phyloP scores from a whole-genome alignment of 768 basidiomycete genomes.

The Xerocomus potaroensis region DNA sequence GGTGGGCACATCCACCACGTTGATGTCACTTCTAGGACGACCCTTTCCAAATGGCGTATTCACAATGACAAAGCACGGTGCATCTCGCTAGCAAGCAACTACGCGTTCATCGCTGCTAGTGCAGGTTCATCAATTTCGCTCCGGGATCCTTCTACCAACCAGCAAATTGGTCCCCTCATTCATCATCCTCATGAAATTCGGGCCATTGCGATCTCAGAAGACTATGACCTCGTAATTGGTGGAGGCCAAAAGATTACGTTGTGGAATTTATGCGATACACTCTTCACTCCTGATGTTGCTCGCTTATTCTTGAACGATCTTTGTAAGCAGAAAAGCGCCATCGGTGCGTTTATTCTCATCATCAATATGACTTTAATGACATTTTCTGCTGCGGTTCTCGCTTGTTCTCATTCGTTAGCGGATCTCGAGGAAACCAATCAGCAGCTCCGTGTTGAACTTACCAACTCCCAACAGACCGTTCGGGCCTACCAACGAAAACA shows the following conservation, averaged over 20 bases:
- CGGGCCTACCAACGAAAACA: neutral
- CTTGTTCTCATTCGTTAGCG: too few relatives aligned
- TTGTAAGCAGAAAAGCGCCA: too few relatives aligned
- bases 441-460: neutral
- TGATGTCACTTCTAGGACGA: neutral
- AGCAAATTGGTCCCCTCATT: neutral
- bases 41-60: neutral
- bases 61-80: neutral
- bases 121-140: conserved; percentile 1
- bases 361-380: too few relatives aligned
- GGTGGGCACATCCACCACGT: neutral
- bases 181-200: neutral
- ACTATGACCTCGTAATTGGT: too few relatives aligned
- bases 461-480: neutral
- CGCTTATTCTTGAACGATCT: too few relatives aligned
- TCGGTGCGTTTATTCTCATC: too few relatives aligned
- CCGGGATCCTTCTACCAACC: conserved; percentile 3
- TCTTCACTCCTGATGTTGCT: too few relatives aligned
- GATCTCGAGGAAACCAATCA: neutral
- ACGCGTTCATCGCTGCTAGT: conserved; percentile 1
- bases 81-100: conserved; percentile 1
- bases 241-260: too few relatives aligned
- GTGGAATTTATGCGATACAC: too few relatives aligned
- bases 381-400: too few relatives aligned
- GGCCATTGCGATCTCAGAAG: too few relatives aligned